These are phyloP conservation scores for Pezicula carpinea DNA, from an alignment of 2,329 filamentous ascomycete species.

Conservation along the genomic window DNA sequence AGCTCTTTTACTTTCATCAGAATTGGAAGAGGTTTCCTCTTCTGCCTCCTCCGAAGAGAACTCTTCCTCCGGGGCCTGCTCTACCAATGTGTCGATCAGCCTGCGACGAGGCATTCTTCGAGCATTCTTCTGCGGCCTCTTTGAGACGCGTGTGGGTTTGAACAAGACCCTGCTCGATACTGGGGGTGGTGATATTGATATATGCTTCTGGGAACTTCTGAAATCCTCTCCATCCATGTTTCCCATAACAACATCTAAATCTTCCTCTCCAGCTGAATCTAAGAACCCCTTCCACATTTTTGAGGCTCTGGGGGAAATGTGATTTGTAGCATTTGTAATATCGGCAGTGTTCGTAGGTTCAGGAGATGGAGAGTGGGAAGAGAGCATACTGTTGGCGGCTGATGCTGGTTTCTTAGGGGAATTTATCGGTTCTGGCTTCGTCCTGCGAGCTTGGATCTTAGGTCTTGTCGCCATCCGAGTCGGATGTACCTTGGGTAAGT, in stretches of 20 bases:
- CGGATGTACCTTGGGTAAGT: slow-evolving; percentile 6
- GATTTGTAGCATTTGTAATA: slow-evolving; percentile 6
- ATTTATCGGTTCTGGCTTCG: slow-evolving; percentile 3
- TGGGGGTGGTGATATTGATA: background rate
- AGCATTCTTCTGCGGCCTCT: slow-evolving; percentile 10
- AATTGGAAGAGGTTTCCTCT: background rate
- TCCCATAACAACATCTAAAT: slow-evolving; percentile 1
- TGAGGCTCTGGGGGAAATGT: slow-evolving; percentile 22
- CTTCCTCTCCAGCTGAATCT: slow-evolving; percentile 9
- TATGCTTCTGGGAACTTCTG: background rate
- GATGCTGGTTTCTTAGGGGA: slow-evolving; percentile 8
- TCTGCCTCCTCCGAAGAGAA: slow-evolving; percentile 8
- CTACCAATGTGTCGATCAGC: slow-evolving; percentile 29
- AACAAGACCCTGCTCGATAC: slow-evolving; percentile 5
- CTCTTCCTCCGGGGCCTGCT: slow-evolving; percentile 17
- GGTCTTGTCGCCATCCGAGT: slow-evolving; percentile 15
- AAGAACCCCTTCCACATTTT: slow-evolving; percentile 25
- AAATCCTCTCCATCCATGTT: background rate
- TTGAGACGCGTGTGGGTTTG: slow-evolving; percentile 12
- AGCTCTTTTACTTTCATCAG: slow-evolving; percentile 9
- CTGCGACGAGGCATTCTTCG: slow-evolving; percentile 18
- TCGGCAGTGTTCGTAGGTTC: slow-evolving; percentile 18
- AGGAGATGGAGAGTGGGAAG: slow-evolving; percentile 11
- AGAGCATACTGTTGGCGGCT: background rate
- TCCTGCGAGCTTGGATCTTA: slow-evolving; percentile 8